Evolutionary conservation across 2,329 filamentous ascomycete genomes (phyloP).

Genomic region (Penicillium thymicola): DNA sequence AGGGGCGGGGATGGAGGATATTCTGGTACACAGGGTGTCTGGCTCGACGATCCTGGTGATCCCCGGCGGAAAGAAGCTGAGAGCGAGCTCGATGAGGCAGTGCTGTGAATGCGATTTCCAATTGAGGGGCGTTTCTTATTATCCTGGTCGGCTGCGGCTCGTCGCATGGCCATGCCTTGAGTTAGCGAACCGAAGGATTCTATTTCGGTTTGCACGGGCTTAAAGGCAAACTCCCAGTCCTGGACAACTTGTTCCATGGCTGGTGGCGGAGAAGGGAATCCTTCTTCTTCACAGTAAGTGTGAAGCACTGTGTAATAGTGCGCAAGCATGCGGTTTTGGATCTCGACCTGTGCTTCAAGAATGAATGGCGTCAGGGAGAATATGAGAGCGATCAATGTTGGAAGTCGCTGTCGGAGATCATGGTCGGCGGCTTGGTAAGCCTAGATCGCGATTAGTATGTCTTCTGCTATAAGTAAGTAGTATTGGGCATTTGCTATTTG

Average conservation of each 20-base stretch:
- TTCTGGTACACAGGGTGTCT: conserved; percentile 26
- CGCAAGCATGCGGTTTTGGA: conserved; percentile 74
- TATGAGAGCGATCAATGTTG: conserved; percentile 65
- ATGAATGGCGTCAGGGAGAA: conserved; percentile 73
- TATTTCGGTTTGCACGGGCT: conserved; percentile 61
- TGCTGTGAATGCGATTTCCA: conserved; percentile 36
- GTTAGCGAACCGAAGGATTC: conserved; percentile 64
- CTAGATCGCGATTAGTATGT: conserved; percentile 34
- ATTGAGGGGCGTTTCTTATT: conserved; percentile 36
- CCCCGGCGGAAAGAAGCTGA: conserved; percentile 27
- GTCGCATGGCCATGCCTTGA: conserved; percentile 63
- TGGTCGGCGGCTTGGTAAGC: conserved; percentile 74
- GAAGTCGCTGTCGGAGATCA: conserved; percentile 67
- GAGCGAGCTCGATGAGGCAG: conserved; percentile 33
- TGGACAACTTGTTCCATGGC: conserved; percentile 68
- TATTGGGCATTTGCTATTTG: conserved; percentile 9
- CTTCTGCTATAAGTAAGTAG: neutral
- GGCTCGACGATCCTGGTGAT: conserved; percentile 26
- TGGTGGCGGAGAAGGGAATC: conserved; percentile 69
- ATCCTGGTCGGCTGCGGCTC: conserved; percentile 45
- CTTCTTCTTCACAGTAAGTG: conserved; percentile 66
- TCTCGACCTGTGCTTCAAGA: conserved; percentile 66
- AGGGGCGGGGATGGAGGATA: conserved; percentile 7
- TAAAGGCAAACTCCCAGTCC: conserved; percentile 62
- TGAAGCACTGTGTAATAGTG: conserved; percentile 75